Evolutionary conservation across 2,329 filamentous ascomycete genomes (phyloP), one percentile per base, ranked within the genome.

Genomic region (Leptographium flavum): DNA sequence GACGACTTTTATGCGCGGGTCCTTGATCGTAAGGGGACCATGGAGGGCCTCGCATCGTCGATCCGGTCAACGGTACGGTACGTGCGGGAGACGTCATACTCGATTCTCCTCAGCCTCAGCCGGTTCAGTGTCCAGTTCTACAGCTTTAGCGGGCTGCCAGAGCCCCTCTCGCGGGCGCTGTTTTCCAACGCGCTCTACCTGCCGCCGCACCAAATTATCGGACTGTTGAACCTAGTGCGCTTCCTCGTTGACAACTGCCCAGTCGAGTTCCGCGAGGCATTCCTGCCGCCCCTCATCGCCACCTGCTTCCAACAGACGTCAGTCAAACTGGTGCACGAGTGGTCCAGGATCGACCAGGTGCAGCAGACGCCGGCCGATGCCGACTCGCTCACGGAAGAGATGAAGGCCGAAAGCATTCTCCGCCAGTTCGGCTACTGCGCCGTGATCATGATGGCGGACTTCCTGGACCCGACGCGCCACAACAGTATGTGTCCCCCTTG

Each of bases 1-100:
- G 92, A 96, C 50, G 90, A 96, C 47, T 98, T 98, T 59, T 96
- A 95, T 61, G 84, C 87, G 28, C 78, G 86, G 35, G 90, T 98
- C 2, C 79, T 87, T 46, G 83, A 87, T 28, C 94, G 92, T 46
- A 94, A 87, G 62, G 76, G 74, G 35, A 94, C 87, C 0, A 76
- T 94, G 46, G 92, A 98, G 62, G 92, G 92, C 0, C 83, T 98
- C 50, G 90, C 88, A 6, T 96, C 90, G 1, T 88, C 87, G 0
- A 87, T 98, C 36, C 79, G 92, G 44, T 90, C 88, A 1, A 83
- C 88, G 3, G 79, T 96, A 37, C 74, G 92, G 28, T 87, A 88
- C 52, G 85, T 96, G 15, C 79, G 93, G 22, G 93, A 98, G 64
- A 86, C 87, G 21, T 87, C 85, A 43, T 98, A 98, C 60, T 87